phyloP scores from a whole-genome alignment of 164 flowering plant genomes.

The Platanus orientalis region DNA sequence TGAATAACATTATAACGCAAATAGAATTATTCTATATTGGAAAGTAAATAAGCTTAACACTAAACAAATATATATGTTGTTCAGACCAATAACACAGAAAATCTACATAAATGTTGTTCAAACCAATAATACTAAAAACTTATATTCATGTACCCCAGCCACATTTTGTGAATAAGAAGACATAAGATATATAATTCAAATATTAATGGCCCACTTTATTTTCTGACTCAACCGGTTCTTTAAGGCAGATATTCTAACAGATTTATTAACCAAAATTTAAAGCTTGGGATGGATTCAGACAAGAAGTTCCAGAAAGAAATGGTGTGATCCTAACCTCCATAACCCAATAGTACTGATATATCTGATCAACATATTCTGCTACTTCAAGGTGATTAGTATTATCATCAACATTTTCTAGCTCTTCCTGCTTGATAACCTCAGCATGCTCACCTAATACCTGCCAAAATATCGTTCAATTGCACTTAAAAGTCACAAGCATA shows the following conservation, averaged over 20 bases:
- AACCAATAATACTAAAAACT: too few species aligned
- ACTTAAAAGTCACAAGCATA: not conserved
- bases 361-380: constrained; percentile 82
- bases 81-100: too few species aligned
- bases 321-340: constrained; percentile 53
- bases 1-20: too few species aligned
- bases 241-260: not conserved
- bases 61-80: too few species aligned
- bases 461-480: constrained; percentile 9
- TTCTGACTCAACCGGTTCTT: not conserved
- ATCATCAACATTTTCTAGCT: constrained; percentile 67
- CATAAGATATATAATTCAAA: too few species aligned
- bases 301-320: not conserved
- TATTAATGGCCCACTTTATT: too few species aligned
- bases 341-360: constrained; percentile 81
- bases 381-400: constrained; percentile 72
- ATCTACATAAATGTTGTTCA: too few species aligned
- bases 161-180: too few species aligned
- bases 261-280: not conserved
- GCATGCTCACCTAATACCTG: constrained; percentile 39
- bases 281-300: not conserved
- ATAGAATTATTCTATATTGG: too few species aligned
- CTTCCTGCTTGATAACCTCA: constrained; percentile 27
- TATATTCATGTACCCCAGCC: too few species aligned
- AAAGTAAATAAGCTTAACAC: too few species aligned